Base-by-base conservation (phyloP, 768 basidiomycete genomes). In the Lepiota subincarnata region DNA sequence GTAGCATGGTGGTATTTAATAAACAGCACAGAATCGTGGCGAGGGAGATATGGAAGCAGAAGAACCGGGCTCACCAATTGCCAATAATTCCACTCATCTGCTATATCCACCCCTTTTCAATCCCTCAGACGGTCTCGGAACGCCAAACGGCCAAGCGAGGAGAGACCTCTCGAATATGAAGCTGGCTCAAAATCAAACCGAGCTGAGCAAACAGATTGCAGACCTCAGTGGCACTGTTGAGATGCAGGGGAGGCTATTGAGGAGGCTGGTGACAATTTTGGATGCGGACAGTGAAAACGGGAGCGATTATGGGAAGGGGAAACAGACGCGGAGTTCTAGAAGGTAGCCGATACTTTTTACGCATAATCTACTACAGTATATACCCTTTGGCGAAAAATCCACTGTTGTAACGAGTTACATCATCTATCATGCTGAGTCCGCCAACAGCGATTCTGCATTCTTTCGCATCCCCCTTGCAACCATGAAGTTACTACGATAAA, bases 171-270 rank as follows among this genome's bases (percentile, higher is more conserved):
- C 75, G 0, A 85, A 84, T 53, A 66, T 76, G 31, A 86, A 86
- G 59, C 70, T 85, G 1, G 83, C 81, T 3, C 77, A 82, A 61
- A 86, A 85, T 56, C 84, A 86, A 62, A 77, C 77, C 7, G 85
- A 84, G 65, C 69, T 90, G 38, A 81, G 80, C 56, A 68, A 68
- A 40, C 86, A 89, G 68, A 85, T 90, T 41, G 66, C 72, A 7
- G 82, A 84, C 52, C 69, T 89, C 38, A 71, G 76, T 10, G 64
- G 58, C 4, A 71, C 76, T 6, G 74, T 88, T n/a, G 83, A 86
- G 63, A 64, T 62, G 51, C 87, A 89, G 58, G 80, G 80, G 2
- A 70, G 70, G 60, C 61, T 87, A 64, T 67, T 89, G 16, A 50
- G 60, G 44, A 60, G 68, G 50, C 54, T 80, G 50, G 51, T 73